phyloP scores from a whole-genome alignment of 176 grass and related monocot genomes.

The Guadua angustifolia region DNA sequence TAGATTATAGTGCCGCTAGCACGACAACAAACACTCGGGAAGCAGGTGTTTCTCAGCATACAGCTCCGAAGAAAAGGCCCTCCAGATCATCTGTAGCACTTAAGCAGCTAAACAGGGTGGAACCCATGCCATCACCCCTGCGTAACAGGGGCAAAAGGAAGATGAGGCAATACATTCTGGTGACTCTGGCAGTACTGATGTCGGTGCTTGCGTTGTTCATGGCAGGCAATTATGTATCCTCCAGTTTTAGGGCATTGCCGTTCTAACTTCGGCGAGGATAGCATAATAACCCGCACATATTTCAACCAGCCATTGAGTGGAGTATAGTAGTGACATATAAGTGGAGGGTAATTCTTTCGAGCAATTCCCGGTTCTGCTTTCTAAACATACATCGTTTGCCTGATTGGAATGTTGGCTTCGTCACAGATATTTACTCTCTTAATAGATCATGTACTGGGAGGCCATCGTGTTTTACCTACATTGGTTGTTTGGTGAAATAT shows the following conservation, averaged over 20 bases:
- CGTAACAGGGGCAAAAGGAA: slow-evolving; percentile 67
- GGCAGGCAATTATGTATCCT: slow-evolving; percentile 34
- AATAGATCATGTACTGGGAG: neutral
- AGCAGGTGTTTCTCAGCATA: slow-evolving; percentile 22
- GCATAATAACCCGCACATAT: neutral
- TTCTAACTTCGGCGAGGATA: neutral
- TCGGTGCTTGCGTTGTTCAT: slow-evolving; percentile 60
- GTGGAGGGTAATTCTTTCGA: neutral
- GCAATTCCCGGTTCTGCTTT: neutral
- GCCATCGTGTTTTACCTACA: neutral
- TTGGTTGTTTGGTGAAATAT: slow-evolving; percentile 13
- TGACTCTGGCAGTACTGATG: slow-evolving; percentile 39
- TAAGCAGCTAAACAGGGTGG: slow-evolving; percentile 67
- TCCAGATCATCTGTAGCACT: slow-evolving; percentile 38
- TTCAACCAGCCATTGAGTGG: neutral
- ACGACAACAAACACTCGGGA: slow-evolving; percentile 40
- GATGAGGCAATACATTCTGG: slow-evolving; percentile 63
- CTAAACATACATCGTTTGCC: neutral
- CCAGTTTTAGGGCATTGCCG: neutral
- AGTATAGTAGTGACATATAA: too few species aligned
- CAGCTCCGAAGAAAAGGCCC: slow-evolving; percentile 33
- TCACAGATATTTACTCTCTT: neutral
- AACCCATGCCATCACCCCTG: slow-evolving; percentile 68
- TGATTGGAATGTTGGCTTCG: neutral
- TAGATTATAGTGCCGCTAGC: slow-evolving; percentile 37